Evolutionary conservation across 2,329 filamentous ascomycete genomes (phyloP).

Genomic region (Penicillium sp.): DNA sequence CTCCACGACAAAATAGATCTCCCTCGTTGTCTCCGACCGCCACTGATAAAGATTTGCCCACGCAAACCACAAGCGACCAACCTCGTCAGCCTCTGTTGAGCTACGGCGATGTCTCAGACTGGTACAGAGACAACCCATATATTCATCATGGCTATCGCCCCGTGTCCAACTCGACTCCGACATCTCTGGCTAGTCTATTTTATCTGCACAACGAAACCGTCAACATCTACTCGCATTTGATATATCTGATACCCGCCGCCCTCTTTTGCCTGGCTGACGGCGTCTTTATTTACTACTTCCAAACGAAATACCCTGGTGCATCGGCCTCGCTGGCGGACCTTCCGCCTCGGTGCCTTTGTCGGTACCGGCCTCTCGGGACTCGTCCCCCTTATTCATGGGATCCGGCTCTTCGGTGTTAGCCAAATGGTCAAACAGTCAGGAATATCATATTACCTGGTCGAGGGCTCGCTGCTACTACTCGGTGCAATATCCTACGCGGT

Average conservation of each 20-base stretch:
- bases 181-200: conserved; percentile 18
- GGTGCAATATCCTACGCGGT: conserved; percentile 7
- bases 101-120: conserved; percentile 2
- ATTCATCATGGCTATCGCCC: conserved; percentile 30
- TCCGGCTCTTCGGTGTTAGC: conserved; percentile 1
- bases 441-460: conserved; percentile 4
- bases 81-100: too few relatives aligned
- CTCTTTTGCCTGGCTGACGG: conserved; percentile 19
- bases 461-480: conserved; percentile 2
- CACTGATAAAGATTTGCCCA: too few relatives aligned
- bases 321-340: conserved; percentile 6
- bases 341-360: conserved; percentile 7
- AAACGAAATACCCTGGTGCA: conserved; percentile 8
- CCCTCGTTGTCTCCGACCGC: too few relatives aligned
- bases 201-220: conserved; percentile 21
- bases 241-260: conserved; percentile 25
- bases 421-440: conserved; percentile 7
- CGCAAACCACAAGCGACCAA: too few relatives aligned
- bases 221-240: conserved; percentile 26
- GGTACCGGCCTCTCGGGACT: conserved; percentile 5
- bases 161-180: conserved; percentile 21
- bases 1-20: too few relatives aligned
- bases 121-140: conserved; percentile 18
- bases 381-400: conserved; percentile 4
- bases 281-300: conserved; percentile 16